Evolutionary conservation across 176 grass and related monocot genomes (phyloP).

Genomic region (Triticum timopheevii): DNA sequence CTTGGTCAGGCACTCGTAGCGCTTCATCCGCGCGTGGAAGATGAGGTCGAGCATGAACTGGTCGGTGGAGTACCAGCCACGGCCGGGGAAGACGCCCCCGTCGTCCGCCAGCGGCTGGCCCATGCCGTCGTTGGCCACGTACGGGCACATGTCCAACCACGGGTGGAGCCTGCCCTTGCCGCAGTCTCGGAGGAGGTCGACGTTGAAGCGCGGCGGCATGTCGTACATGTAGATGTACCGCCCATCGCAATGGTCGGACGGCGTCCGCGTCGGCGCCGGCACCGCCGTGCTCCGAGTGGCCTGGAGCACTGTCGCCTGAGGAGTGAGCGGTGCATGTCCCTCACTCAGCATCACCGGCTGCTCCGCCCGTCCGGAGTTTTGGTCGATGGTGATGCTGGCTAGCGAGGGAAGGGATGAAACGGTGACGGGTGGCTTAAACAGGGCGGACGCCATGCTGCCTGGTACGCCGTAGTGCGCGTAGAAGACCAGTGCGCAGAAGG

Average conservation of each 20-base stretch:
- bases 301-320: background rate
- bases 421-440: background rate
- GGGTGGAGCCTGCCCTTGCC: conserved; percentile 36
- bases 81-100: conserved; percentile 53
- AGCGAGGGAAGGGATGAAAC: background rate
- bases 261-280: background rate
- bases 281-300: background rate
- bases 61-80: conserved; percentile 74
- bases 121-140: conserved; percentile 69
- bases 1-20: conserved; percentile 80
- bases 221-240: conserved; percentile 82
- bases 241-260: conserved; percentile 51
- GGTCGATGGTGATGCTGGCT: background rate
- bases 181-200: conserved; percentile 62
- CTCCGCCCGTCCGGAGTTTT: background rate
- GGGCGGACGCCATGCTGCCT: background rate
- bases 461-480: conserved; percentile 2
- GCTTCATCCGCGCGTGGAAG: conserved; percentile 71
- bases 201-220: conserved; percentile 69
- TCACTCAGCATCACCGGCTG: background rate
- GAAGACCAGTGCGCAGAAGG: conserved; percentile 18
- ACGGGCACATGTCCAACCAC: conserved; percentile 82
- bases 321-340: conserved; percentile 32
- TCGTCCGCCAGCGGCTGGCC: conserved; percentile 47
- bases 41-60: conserved; percentile 74